Evolutionary conservation across 805 yeast genomes (phyloP).

Genomic region (Candida anglica): DNA sequence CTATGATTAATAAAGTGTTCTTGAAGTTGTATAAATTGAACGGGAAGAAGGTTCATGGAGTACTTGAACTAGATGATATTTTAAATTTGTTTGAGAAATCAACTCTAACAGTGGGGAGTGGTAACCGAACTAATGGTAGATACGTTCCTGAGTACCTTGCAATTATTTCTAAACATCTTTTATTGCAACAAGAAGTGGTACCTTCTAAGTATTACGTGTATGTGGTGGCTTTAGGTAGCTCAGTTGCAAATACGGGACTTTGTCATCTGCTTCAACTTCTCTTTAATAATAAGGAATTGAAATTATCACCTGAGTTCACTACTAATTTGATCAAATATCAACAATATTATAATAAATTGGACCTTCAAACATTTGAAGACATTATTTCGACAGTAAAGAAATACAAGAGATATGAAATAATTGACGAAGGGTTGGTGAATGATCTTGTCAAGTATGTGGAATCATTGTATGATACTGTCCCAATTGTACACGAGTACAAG

Average conservation of each 20-base stretch:
- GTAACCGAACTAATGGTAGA: neutral
- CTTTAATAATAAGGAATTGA: constrained; percentile 4
- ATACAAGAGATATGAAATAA: constrained; percentile 4
- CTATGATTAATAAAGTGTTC: constrained; percentile 16
- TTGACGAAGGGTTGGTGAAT: constrained; percentile 18
- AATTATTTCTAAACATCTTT: constrained; percentile 15
- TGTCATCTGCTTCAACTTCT: constrained; percentile 6
- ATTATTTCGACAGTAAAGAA: constrained; percentile 5
- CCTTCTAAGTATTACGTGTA: constrained; percentile 18
- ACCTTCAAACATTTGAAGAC: constrained; percentile 12
- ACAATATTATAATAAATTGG: constrained; percentile 6
- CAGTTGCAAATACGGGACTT: constrained; percentile 6
- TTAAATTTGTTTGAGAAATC: constrained; percentile 15
- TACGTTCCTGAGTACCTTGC: constrained; percentile 26
- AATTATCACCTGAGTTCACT: constrained; percentile 13
- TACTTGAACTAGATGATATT: constrained; percentile 6
- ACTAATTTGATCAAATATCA: constrained; percentile 8
- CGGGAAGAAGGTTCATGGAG: neutral
- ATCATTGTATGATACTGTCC: constrained; percentile 21
- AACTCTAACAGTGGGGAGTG: constrained; percentile 6
- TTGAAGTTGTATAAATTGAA: constrained; percentile 10
- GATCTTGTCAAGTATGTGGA: constrained; percentile 23
- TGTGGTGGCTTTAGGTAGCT: constrained; percentile 23
- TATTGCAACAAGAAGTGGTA: constrained; percentile 7
- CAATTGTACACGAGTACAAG: constrained; percentile 33